These are phyloP conservation scores for Penicillium salamii DNA, from an alignment of 495 filamentous ascomycete genomes.

Conservation along the genomic window DNA sequence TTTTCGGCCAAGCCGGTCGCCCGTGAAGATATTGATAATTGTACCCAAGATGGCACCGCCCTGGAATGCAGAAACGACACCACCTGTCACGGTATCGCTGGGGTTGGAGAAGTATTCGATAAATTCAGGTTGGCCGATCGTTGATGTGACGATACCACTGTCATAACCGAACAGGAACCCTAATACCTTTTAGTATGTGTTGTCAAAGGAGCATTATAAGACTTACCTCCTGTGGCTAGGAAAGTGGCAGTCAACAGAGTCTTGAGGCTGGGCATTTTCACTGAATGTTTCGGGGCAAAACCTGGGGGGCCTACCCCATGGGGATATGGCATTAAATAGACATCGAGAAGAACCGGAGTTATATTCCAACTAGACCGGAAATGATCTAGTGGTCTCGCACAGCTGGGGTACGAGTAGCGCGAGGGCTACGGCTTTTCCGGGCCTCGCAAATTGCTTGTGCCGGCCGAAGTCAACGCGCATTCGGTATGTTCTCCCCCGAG, in stretches of 20 bases:
- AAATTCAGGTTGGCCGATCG: slow-evolving; percentile 39
- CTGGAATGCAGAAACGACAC: slow-evolving; percentile 49
- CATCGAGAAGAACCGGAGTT: too few relatives aligned
- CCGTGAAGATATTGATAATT: slow-evolving; percentile 39
- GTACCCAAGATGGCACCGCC: slow-evolving; percentile 44
- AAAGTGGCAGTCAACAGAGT: slow-evolving; percentile 25
- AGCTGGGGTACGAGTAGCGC: not conserved
- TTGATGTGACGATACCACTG: slow-evolving; percentile 41
- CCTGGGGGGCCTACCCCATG: not conserved
- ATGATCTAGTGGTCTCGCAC: not conserved
- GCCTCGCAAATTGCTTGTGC: not conserved
- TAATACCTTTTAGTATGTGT: not conserved
- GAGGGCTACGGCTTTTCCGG: not conserved
- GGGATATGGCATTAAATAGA: not conserved
- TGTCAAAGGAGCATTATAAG: too few relatives aligned
- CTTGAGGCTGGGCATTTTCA: slow-evolving; percentile 15
- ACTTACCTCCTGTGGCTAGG: slow-evolving; percentile 27
- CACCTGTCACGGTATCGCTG: slow-evolving; percentile 37
- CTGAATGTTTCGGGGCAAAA: not conserved
- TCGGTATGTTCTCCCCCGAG: slow-evolving; percentile 1
- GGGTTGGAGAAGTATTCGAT: slow-evolving; percentile 36
- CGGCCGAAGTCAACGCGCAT: too few relatives aligned
- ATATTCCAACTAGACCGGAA: not conserved
- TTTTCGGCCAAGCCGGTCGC: slow-evolving; percentile 42
- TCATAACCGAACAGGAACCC: slow-evolving; percentile 36